Percentiles rank a stretch among this genome's conserved stretches.
These are phyloP conservation scores for Magnusiomyces paraingens DNA, from an alignment of 1,139 yeast genomes.

Conservation along the genomic window DNA sequence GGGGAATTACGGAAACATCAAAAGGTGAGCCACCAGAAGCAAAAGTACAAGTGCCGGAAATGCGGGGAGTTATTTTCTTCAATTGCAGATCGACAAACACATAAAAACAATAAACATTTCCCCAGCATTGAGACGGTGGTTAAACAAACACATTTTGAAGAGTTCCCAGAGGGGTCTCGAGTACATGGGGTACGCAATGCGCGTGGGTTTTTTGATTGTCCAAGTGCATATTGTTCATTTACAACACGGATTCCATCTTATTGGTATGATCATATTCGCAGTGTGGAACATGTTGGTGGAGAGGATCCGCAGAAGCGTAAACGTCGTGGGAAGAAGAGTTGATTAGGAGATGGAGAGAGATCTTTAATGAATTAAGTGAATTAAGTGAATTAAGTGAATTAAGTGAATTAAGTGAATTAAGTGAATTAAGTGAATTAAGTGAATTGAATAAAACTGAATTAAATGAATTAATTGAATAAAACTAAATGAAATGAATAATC, in stretches of 20 bases:
- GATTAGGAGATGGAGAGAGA: neutral
- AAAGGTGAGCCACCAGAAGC: conserved; percentile 22
- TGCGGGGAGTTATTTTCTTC: conserved; percentile 27
- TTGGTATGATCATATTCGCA: conserved; percentile 28
- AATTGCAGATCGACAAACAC: conserved; percentile 29
- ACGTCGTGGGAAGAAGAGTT: neutral
- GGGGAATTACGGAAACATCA: conserved; percentile 25
- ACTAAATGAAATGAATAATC: too few species aligned
- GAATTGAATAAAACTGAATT: too few species aligned
- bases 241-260: conserved; percentile 27
- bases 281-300: conserved; percentile 24
- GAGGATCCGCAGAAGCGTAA: conserved; percentile 24
- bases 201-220: conserved; percentile 25
- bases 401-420: too few species aligned
- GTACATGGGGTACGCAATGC: conserved; percentile 23
- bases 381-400: too few species aligned
- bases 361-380: too few species aligned
- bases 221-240: conserved; percentile 25
- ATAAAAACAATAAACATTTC: conserved; percentile 28
- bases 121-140: conserved; percentile 21
- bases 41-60: conserved; percentile 26
- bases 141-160: conserved; percentile 21
- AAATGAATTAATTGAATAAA: too few species aligned
- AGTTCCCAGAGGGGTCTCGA: conserved; percentile 20
- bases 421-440: too few species aligned